A percentile compares a stretch with the other conserved stretches of the same genome.
Conservation (phyloP, 257 asterid genomes). For the Solanum raphanifolium region DNA sequence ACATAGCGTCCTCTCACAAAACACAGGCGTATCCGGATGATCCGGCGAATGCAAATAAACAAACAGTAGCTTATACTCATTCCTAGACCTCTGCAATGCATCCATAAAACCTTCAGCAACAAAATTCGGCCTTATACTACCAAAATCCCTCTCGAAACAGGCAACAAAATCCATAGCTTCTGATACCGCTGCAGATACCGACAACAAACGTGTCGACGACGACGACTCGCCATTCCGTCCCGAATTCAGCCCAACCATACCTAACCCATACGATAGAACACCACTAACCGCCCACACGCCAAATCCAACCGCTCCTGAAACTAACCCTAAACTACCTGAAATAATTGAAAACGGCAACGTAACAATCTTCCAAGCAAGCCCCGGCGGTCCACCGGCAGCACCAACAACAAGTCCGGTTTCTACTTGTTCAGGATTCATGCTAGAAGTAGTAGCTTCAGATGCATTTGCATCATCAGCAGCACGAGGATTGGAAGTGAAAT, state of each 20-base stretch:
- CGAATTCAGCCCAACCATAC: constrained; percentile 51
- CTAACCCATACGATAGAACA: constrained; percentile 61
- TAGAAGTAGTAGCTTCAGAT: not conserved
- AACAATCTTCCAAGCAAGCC: constrained; percentile 71
- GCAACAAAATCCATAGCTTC: constrained; percentile 69
- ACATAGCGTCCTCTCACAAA: constrained; percentile 70
- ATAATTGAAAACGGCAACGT: constrained; percentile 82
- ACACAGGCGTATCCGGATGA: constrained; percentile 70
- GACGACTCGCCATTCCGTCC: constrained; percentile 16
- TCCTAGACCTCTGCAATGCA: constrained; percentile 86
- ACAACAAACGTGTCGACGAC: constrained; percentile 36
- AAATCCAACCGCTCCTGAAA: constrained; percentile 73
- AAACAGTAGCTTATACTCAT: constrained; percentile 70
- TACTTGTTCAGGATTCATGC: not conserved
- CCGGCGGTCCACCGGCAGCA: constrained; percentile 47
- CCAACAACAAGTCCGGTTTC: constrained; percentile 36
- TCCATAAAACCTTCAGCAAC: constrained; percentile 88
- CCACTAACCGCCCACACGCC: constrained; percentile 93
- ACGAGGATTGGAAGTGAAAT: constrained; percentile 32
- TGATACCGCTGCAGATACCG: constrained; percentile 48
- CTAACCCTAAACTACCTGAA: constrained; percentile 67
- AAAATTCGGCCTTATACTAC: constrained; percentile 52
- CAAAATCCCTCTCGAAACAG: constrained; percentile 65
- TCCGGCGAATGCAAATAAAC: constrained; percentile 98
- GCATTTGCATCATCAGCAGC: constrained; percentile 6